phyloP scores from a whole-genome alignment of 1,284 basidiomycete species.

The Pseudozyma pruni region DNA sequence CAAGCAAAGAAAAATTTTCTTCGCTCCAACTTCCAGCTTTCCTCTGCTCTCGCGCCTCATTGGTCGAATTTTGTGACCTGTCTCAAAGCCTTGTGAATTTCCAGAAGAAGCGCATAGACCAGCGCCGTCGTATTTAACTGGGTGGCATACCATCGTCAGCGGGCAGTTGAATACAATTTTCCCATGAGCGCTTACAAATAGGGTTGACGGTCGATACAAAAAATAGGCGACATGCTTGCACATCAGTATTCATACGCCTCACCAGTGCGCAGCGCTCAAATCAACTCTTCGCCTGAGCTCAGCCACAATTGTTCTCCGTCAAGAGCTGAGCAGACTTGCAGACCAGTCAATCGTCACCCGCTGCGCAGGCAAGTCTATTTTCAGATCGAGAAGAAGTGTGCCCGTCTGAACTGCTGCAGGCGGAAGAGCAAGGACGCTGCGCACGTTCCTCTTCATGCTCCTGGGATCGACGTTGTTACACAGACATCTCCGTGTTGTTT shows the following conservation, averaged over 20 bases:
- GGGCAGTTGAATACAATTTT: not conserved
- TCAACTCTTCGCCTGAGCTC: too few species aligned
- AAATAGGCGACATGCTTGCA: too few species aligned
- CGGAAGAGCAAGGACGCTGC: not conserved
- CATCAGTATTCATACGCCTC: too few species aligned
- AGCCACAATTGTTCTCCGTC: too few species aligned
- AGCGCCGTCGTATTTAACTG: not conserved
- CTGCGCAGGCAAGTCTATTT: too few species aligned
- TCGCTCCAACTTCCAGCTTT: slow-evolving; percentile 30
- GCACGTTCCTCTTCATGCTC: slow-evolving; percentile 14
- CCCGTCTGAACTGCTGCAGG: too few species aligned
- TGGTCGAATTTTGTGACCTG: slow-evolving; percentile 2
- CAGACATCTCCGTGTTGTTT: not conserved
- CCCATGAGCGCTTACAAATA: too few species aligned
- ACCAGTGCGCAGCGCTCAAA: too few species aligned
- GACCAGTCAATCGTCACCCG: too few species aligned
- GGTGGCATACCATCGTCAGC: slow-evolving; percentile 1
- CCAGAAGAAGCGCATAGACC: slow-evolving; percentile 30
- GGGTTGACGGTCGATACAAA: too few species aligned
- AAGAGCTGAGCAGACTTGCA: too few species aligned
- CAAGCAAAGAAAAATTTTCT: slow-evolving; percentile 47
- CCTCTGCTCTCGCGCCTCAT: slow-evolving; percentile 33
- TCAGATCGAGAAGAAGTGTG: too few species aligned
- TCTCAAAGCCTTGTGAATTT: slow-evolving; percentile 1
- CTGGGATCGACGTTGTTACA: not conserved